Evolutionary conservation across 306 rosid genomes (phyloP), one percentile per base, ranked within the genome.

Genomic region (Notholithocarpus densiflorus): DNA sequence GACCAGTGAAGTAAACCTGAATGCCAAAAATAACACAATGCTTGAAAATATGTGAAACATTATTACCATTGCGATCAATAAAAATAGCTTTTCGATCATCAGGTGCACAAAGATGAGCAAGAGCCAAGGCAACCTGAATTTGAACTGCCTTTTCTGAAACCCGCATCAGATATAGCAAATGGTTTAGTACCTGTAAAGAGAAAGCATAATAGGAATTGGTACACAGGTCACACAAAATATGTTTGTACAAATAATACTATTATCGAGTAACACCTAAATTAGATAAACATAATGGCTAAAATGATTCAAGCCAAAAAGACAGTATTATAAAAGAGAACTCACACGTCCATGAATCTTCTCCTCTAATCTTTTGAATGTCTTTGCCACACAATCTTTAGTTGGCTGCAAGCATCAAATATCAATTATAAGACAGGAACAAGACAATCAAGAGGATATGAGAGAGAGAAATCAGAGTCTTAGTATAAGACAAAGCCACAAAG

Each of bases 291-390:
- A 59, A 12, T 10, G 12, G 10, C 31, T 59, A 59, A 48, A 23
- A 59, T 59, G 23, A 20, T 59, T 26, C 65, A 59, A 59, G 65
- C 65, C 15, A 23, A 59, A 59, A 23, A 55, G 69, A 59, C 19
- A 60, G 37, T 45, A 65, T 77, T 72, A 27, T 66, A 78, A 71
- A 75, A 79, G 51, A 68, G 62, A 72, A 82, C 97, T 93, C 85
- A 95, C 99, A 71, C 97, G 89, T 73, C 91, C 94, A 79, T 87
- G 97, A 82, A 93, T 95, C 88, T 95, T 95, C 89, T 93, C 98
- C 89, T 93, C 99, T 82, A 95, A 85, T 89, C 99, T 90, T 86
- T 95, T 95, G 83, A 95, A 84, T n/a, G 99, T 95, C 91, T 95
- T 95, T 72, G 99, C 93, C 53, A 93, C 98, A 81, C 99, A 95